Conservation (phyloP, 371 early-diverging fungal species). For the Actinomucor elegans region DNA sequence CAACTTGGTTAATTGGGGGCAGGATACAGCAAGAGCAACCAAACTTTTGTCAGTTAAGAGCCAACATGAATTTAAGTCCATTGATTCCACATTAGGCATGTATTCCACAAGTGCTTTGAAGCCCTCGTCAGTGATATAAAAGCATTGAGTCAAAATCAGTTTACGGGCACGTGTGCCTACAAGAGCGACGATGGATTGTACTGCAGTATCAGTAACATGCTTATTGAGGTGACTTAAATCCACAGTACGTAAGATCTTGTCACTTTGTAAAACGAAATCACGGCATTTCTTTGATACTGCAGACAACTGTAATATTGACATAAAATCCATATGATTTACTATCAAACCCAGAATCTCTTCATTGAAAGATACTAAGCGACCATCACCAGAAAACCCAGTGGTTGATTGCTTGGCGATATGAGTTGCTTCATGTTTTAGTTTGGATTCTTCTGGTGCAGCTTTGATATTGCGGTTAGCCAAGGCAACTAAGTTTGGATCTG, state of each 20-base stretch:
- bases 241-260: conserved; percentile 29
- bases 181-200: conserved; percentile 11
- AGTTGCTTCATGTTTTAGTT: background rate
- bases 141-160: conserved; percentile 41
- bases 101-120: conserved; percentile 34
- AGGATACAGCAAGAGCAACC: conserved; percentile 33
- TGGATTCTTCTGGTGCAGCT: conserved; percentile 5
- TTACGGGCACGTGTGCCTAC: conserved; percentile 20
- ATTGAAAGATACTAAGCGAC: conserved; percentile 12
- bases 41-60: conserved; percentile 71
- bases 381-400: background rate
- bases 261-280: conserved; percentile 27
- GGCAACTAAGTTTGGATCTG: conserved; percentile 68
- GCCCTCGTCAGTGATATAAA: conserved; percentile 54
- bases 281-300: conserved; percentile 26
- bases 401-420: background rate
- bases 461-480: conserved; percentile 35
- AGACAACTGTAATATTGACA: conserved; percentile 20
- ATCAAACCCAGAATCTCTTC: conserved; percentile 22
- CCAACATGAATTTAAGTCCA: conserved; percentile 81
- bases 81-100: conserved; percentile 36
- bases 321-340: conserved; percentile 30
- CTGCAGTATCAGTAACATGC: conserved; percentile 36
- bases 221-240: conserved; percentile 48
- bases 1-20: conserved; percentile 44